Evolutionary conservation across 257 asterid genomes (phyloP).

Genomic region (Anisodus acutangulus): DNA sequence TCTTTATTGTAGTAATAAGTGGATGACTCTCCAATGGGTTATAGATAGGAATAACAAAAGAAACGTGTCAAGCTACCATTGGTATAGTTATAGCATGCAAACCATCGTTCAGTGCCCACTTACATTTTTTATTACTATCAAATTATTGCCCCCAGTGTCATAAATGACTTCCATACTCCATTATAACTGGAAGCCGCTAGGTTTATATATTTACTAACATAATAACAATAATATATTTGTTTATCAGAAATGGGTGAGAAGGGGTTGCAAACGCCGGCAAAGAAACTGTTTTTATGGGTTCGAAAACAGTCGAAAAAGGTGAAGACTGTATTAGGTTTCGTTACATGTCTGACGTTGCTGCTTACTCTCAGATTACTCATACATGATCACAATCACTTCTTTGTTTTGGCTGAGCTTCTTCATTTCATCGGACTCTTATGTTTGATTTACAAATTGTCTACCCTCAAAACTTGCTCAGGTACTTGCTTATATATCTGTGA

Average conservation of each 20-base stretch:
- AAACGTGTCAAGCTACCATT: not conserved
- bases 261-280: conserved; percentile 58
- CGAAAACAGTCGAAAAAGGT: conserved; percentile 79
- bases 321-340: conserved; percentile 57
- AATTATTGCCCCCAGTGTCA: too few relatives aligned
- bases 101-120: not conserved
- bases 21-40: too few relatives aligned
- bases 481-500: not conserved
- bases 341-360: conserved; percentile 43
- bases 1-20: too few relatives aligned
- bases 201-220: too few relatives aligned
- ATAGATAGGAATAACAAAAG: not conserved
- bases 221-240: too few relatives aligned
- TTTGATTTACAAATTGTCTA: conserved; percentile 75
- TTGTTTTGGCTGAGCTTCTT: conserved; percentile 61
- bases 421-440: conserved; percentile 74
- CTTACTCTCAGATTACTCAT: conserved; percentile 65
- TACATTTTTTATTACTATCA: not conserved
- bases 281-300: conserved; percentile 69
- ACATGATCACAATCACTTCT: conserved; percentile 61
- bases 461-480: conserved; percentile 82
- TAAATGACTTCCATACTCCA: too few relatives aligned
- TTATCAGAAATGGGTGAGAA: conserved; percentile 62
- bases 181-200: too few relatives aligned
- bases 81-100: not conserved